Base-by-base conservation (phyloP, 163 green algal genomes). In the Scenedesmus sp. region DNA sequence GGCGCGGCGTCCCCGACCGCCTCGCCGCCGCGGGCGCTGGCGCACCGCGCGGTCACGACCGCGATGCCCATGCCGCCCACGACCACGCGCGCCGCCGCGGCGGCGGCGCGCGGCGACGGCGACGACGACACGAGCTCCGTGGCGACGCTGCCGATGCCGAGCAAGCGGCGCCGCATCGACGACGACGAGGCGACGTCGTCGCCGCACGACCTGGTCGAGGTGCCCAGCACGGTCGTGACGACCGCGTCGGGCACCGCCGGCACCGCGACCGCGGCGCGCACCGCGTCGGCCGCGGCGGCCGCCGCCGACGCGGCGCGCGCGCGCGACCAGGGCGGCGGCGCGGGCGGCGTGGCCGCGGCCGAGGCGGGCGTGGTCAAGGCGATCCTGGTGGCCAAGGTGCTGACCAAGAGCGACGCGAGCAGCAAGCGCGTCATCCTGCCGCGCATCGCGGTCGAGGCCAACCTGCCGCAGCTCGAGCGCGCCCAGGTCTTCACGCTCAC, bases 401-500 rank as follows among this genome's bases (percentile, higher is more conserved):
- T 95, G 34, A 95, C 91, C 53, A 88, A 88, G 36, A 92, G 84
- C 31, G 89, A 93, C 62, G 84, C 90, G 51, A 87, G 79, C 80
- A 90, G 86, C 54, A 89, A 90, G 2, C 86, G 91, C 63, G 87
- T 96, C 73, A 90, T 96, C 70, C 84, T 96, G 76, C 91, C 91
- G 3, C 80, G 91, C 45, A 87, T 92, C 45, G 81, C 86, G 3
- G 84, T 96, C 7, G 91, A 96, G 77, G 79, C 87, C 75, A 94
- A 94, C 87, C 65, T 96, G 31, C 75, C 85, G 51, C 74, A 90
- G 77, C 77, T 84, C 10, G 50, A 47, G 0, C 42, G 54, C n/a
- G 60, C 69, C 1, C 31, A 48, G 20, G 34, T 20, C 20, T 64
- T 78, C 29, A 29, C 70, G 62, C 75, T 95, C 51, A 66, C 74